phyloP scores from a whole-genome alignment of 345 rosid genomes.

The Salix arbutifolia region DNA sequence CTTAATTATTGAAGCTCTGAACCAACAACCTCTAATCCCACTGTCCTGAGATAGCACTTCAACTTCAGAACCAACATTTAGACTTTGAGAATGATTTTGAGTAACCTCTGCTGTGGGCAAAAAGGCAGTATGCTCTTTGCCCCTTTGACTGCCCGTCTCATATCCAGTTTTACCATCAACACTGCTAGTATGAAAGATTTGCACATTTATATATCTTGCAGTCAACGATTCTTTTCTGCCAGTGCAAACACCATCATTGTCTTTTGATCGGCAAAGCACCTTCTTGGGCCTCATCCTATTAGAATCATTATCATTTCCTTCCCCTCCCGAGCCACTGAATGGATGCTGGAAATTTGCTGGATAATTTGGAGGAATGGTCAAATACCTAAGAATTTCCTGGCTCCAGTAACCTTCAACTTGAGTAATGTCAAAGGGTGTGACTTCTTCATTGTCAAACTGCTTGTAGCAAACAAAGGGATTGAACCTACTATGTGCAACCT shows the following conservation, averaged over 20 bases:
- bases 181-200: neutral
- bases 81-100: slow-evolving; percentile 17
- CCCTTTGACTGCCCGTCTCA: slow-evolving; percentile 2
- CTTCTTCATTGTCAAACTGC: slow-evolving; percentile 50
- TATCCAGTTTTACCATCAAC: slow-evolving; percentile 24
- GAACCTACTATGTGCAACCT: slow-evolving; percentile 23
- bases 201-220: slow-evolving; percentile 9
- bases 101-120: slow-evolving; percentile 9
- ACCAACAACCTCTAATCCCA: slow-evolving; percentile 88
- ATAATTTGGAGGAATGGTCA: slow-evolving; percentile 30
- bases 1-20: slow-evolving; percentile 60
- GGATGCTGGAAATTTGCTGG: slow-evolving; percentile 16
- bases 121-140: slow-evolving; percentile 18
- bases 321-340: slow-evolving; percentile 13
- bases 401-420: slow-evolving; percentile 73
- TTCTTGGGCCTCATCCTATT: slow-evolving; percentile 42
- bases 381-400: slow-evolving; percentile 49
- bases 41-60: slow-evolving; percentile 80
- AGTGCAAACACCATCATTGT: slow-evolving; percentile 7
- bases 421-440: slow-evolving; percentile 63
- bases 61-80: slow-evolving; percentile 55
- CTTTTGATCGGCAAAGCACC: slow-evolving; percentile 39
- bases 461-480: slow-evolving; percentile 60
- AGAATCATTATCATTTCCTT: slow-evolving; percentile 25
- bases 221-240: slow-evolving; percentile 18